Percentiles rank a stretch among this genome's conserved stretches.
These are phyloP conservation scores for Streptanthus diversifolius DNA, from an alignment of 345 rosid genomes.

Conservation along the genomic window DNA sequence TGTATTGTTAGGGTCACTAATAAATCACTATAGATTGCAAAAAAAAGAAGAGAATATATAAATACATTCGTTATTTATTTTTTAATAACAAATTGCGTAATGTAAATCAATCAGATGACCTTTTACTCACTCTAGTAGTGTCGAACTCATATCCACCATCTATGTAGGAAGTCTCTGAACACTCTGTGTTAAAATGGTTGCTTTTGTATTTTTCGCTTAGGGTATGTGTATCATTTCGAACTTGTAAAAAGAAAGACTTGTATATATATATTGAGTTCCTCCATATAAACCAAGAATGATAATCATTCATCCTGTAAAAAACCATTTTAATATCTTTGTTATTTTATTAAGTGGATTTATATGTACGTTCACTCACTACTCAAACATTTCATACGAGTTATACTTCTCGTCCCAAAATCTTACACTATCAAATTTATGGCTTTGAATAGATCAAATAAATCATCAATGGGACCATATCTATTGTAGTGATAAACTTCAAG, in stretches of 20 bases:
- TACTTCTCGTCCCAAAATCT: slow-evolving; percentile 11
- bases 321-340: not conserved
- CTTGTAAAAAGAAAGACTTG: no score
- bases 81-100: not conserved
- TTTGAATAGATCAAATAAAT: slow-evolving; percentile 7
- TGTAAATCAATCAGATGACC: no score
- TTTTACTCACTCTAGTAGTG: no score
- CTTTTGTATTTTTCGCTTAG: no score
- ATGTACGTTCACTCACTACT: not conserved
- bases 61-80: not conserved
- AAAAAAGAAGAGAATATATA: not conserved
- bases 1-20: not conserved
- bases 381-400: not conserved
- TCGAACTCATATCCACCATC: no score
- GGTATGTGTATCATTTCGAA: no score
- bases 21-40: not conserved
- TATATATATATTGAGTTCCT: no score
- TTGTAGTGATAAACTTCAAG: slow-evolving; percentile 29
- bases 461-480: slow-evolving; percentile 31
- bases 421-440: slow-evolving; percentile 19
- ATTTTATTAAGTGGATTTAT: not conserved
- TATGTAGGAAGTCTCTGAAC: no score
- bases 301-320: no score
- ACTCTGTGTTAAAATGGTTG: no score
- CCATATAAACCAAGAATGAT: no score